Evolutionary conservation across 1,139 yeast genomes (phyloP).

Genomic region (Debaryomyces udenii): DNA sequence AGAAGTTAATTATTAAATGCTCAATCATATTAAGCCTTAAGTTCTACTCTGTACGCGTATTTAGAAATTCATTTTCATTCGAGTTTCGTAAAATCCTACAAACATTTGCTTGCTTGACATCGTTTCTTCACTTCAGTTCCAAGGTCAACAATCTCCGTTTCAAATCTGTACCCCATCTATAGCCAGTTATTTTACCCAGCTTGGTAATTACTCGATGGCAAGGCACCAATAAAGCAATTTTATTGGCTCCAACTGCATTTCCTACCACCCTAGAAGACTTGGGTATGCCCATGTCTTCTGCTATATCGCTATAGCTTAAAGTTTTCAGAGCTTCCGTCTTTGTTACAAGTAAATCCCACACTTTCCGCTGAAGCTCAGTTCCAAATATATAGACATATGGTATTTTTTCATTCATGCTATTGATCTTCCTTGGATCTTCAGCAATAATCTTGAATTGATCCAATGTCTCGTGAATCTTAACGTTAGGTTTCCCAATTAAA

Average conservation of each 20-base stretch:
- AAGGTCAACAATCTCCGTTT: constrained; percentile 18
- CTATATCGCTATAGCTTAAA: constrained; percentile 21
- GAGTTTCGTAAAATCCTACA: too few species aligned
- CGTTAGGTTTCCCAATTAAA: constrained; percentile 6
- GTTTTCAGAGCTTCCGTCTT: constrained; percentile 19
- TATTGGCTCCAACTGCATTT: constrained; percentile 28
- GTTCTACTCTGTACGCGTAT: too few species aligned
- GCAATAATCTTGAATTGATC: constrained; percentile 16
- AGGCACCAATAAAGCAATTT: constrained; percentile 27
- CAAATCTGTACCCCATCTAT: constrained; percentile 25
- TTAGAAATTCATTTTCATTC: too few species aligned
- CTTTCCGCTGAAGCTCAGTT: constrained; percentile 25
- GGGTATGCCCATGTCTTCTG: constrained; percentile 19
- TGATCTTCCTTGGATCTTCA: constrained; percentile 17
- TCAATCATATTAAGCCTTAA: too few species aligned
- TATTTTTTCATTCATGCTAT: constrained; percentile 10
- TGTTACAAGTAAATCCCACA: constrained; percentile 24
- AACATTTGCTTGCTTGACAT: too few species aligned
- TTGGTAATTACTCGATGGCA: constrained; percentile 29
- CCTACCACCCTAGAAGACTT: constrained; percentile 26
- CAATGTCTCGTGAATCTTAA: constrained; percentile 16
- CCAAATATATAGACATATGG: constrained; percentile 24
- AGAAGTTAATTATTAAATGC: too few species aligned
- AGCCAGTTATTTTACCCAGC: constrained; percentile 24
- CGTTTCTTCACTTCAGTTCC: constrained; percentile 12